A percentile compares a stretch with the other conserved stretches of the same genome.
Evolutionary conservation across 108 stramenopile genomes (phyloP).

Genomic region (Epipyxis sp.): DNA sequence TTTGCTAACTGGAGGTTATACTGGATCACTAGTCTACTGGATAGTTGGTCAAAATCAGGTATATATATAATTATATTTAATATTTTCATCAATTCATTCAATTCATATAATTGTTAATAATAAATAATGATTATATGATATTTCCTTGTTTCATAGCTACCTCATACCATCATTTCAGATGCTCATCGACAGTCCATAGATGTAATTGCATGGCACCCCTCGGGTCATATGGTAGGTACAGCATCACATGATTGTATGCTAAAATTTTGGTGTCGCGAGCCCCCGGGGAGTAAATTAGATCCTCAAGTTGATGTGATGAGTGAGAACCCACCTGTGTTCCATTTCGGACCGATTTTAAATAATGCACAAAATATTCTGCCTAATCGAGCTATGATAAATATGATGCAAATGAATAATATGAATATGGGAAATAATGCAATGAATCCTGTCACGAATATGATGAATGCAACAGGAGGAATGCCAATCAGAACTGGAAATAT

Average conservation of each 20-base stretch:
- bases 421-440: too few relatives aligned
- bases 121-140: not conserved
- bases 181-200: constrained; percentile 20
- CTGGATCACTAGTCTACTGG: constrained; percentile 22
- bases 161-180: constrained; percentile 26
- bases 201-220: constrained; percentile 26
- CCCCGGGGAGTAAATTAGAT: constrained; percentile 25
- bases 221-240: not conserved
- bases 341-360: not conserved
- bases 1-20: constrained; percentile 22
- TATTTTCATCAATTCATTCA: too few relatives aligned
- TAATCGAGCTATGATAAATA: too few relatives aligned
- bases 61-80: too few relatives aligned
- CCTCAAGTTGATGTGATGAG: not conserved
- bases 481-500: too few relatives aligned
- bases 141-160: constrained; percentile 25
- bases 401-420: too few relatives aligned
- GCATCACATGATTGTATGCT: constrained; percentile 18
- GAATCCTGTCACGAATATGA: too few relatives aligned
- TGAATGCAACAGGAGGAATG: too few relatives aligned
- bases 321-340: not conserved
- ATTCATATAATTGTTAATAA: not conserved
- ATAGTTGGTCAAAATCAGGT: not conserved
- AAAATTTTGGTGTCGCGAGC: constrained; percentile 32
- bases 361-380: too few relatives aligned